Percentiles rank a stretch among this genome's conserved stretches.
Evolutionary conservation across 176 grass and related monocot genomes (phyloP).

Genomic region (Ananas comosus): DNA sequence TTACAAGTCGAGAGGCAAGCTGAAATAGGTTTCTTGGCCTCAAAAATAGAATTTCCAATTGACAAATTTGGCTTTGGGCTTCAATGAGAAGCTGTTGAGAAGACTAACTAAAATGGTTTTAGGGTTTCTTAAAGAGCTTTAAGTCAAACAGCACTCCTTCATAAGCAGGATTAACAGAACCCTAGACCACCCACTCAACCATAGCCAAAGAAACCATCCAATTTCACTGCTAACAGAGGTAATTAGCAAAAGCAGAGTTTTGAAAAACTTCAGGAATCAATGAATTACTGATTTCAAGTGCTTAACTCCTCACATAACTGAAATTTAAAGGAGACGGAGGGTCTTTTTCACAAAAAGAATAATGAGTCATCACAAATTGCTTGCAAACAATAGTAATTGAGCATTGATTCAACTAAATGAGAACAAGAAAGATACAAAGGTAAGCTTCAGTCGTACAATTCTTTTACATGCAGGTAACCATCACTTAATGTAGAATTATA

Average conservation of each 20-base stretch:
- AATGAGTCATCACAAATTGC: neutral
- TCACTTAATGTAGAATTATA: slow-evolving; percentile 45
- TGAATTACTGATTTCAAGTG: neutral
- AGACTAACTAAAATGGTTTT: neutral
- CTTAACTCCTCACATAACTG: neutral
- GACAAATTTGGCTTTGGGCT: no score
- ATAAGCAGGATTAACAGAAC: neutral
- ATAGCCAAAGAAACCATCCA: no score
- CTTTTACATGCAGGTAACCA: slow-evolving; percentile 73
- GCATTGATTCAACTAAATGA: neutral
- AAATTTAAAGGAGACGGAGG: neutral
- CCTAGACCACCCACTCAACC: no score
- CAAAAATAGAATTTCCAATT: no score
- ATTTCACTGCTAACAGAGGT: no score
- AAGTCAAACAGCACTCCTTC: neutral
- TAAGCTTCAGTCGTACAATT: slow-evolving; percentile 58
- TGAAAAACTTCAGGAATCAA: neutral
- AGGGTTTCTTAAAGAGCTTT: neutral
- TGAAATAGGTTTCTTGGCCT: no score
- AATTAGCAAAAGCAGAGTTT: no score
- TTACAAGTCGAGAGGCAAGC: no score
- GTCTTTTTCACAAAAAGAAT: neutral
- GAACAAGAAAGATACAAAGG: slow-evolving; percentile 2
- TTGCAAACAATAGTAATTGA: slow-evolving; percentile 19
- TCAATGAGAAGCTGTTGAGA: neutral